These are phyloP conservation scores for Eucalyptus sp. DNA, from an alignment of 345 rosid genomes.

Conservation along the genomic window DNA sequence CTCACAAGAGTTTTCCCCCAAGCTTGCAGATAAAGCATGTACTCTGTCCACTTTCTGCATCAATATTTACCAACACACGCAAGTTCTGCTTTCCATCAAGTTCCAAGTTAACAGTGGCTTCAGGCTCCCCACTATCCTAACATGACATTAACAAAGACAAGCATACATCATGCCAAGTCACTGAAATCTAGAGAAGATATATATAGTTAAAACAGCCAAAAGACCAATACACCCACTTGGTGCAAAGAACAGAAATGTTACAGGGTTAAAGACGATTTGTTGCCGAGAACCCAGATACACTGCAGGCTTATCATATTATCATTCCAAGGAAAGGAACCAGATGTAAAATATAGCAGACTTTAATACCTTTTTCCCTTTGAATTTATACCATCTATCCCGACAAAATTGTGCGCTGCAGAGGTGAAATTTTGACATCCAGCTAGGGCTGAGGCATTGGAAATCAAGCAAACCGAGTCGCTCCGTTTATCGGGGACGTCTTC, in stretches of 20 bases:
- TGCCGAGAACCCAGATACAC: neutral
- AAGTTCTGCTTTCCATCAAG: constrained; percentile 6
- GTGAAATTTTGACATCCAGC: constrained; percentile 11
- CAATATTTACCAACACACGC: neutral
- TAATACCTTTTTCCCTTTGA: constrained; percentile 40
- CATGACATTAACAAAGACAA: constrained; percentile 23
- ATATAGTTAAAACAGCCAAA: neutral
- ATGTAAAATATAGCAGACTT: neutral
- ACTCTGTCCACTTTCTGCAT: constrained; percentile 1
- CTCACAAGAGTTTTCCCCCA: constrained; percentile 44
- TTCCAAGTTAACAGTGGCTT: constrained; percentile 11
- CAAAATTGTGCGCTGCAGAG: constrained; percentile 2
- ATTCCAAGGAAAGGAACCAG: neutral
- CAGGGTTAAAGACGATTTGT: neutral
- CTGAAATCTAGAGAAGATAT: neutral
- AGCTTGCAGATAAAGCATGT: constrained; percentile 26
- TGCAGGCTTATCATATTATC: neutral
- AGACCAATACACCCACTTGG: neutral
- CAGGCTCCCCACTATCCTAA: constrained; percentile 52
- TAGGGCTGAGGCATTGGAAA: neutral
- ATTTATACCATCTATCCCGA: constrained; percentile 17
- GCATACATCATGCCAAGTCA: neutral
- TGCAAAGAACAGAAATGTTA: neutral
- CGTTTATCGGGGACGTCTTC: constrained; percentile 10
- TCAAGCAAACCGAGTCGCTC: neutral